Evolutionary conservation across 176 grass and related monocot genomes (phyloP).

Genomic region (Oryza australiensis): DNA sequence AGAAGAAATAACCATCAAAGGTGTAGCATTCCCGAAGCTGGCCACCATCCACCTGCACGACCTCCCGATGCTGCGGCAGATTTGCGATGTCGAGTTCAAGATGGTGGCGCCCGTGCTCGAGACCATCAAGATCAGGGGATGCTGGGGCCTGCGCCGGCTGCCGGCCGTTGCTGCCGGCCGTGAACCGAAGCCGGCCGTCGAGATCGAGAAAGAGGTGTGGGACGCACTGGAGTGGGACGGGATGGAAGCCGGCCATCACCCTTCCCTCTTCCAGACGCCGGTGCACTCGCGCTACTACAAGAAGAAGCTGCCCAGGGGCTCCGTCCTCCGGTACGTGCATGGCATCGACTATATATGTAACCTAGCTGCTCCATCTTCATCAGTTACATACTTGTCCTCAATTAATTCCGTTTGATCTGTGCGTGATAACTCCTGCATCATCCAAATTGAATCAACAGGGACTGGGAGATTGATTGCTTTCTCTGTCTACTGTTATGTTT

Average conservation of each 20-base stretch:
- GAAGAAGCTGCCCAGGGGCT: background rate
- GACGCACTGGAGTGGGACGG: constrained; percentile 29
- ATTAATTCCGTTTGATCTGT: no score
- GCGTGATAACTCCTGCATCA: background rate
- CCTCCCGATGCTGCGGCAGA: constrained; percentile 3
- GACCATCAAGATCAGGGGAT: constrained; percentile 6
- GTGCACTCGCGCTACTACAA: constrained; percentile 22
- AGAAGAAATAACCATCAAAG: fast-evolving
- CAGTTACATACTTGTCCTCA: no score
- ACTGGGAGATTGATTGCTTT: background rate
- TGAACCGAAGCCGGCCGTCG: background rate
- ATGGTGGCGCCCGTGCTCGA: background rate
- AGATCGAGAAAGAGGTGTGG: constrained; percentile 34
- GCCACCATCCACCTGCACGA: constrained; percentile 22
- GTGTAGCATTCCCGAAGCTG: background rate
- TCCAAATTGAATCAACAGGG: no score
- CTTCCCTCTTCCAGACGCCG: background rate
- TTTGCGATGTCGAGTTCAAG: background rate
- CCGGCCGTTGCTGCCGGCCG: background rate
- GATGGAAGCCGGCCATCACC: background rate
- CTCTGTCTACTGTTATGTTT: background rate
- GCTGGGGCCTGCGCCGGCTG: constrained; percentile 2
- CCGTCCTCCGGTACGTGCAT: constrained; percentile 5
- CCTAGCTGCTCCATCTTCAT: no score
- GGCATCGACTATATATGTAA: no score